Evolutionary conservation across 169 alveolate species (phyloP).

Genomic region (Plasmodium falciparum): DNA sequence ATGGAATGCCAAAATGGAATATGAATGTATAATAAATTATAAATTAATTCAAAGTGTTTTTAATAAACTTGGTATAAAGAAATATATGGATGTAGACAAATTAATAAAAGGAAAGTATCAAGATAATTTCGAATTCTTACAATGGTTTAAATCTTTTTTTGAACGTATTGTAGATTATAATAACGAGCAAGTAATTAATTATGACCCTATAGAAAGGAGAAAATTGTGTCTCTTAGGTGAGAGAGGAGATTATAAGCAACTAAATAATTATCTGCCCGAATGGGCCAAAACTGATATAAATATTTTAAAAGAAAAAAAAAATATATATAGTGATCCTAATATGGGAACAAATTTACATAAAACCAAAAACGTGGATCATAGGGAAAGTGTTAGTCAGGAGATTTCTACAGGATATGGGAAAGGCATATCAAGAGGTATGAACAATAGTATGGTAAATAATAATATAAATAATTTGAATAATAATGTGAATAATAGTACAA

Average conservation of each 20-base stretch:
- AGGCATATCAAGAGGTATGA: slow-evolving; percentile 2
- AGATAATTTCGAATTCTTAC: slow-evolving; percentile 97
- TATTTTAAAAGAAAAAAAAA: slow-evolving; percentile 70
- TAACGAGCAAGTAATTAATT: slow-evolving; percentile 76
- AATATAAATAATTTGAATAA: no score
- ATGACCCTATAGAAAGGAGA: slow-evolving; percentile 90
- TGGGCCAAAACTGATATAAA: slow-evolving; percentile 76
- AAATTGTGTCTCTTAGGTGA: slow-evolving; percentile 76
- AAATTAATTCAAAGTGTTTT: slow-evolving; percentile 96
- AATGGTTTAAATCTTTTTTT: slow-evolving; percentile 97
- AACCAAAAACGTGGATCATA: slow-evolving; percentile 19
- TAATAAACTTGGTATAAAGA: slow-evolving; percentile 90
- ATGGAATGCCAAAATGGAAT: slow-evolving; percentile 96
- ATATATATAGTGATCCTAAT: slow-evolving; percentile 66
- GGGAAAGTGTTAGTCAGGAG: slow-evolving; percentile 6
- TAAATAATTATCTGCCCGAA: slow-evolving; percentile 58
- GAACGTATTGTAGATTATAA: slow-evolving; percentile 89
- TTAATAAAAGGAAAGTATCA: slow-evolving; percentile 95
- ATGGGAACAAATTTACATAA: slow-evolving; percentile 6
- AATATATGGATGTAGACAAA: slow-evolving; percentile 94
- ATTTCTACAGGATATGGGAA: neutral
- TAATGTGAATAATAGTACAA: no score
- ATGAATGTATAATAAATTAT: slow-evolving; percentile 95
- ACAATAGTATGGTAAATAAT: no score
- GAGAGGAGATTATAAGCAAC: slow-evolving; percentile 76